Evolutionary conservation across 1,284 basidiomycete species (phyloP), one percentile per base, ranked within the genome.

Genomic region (Sphagnurus paluster): DNA sequence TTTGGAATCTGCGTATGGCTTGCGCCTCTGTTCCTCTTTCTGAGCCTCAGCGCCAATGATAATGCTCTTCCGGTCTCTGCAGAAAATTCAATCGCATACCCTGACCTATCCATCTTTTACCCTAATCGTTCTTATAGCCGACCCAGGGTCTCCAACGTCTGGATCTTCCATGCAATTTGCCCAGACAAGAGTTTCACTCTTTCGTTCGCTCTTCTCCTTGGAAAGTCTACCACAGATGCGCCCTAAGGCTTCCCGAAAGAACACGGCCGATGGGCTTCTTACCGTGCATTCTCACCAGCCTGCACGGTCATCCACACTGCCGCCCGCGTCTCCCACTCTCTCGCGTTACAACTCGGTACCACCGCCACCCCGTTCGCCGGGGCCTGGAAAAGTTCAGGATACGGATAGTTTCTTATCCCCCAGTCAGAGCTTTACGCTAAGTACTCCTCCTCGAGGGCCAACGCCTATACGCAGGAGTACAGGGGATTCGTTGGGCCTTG

Each of bases 1-100:
- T 97, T 97, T 61, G 92, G 83, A 1, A 69, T 94, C 20, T 96
- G 92, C 67, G 89, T 98, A 4, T 98, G 94, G 94, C 80, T 93
- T 42, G 83, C 87, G 13, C 93, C 93, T 5, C 67, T 97, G 23
- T 97, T 93, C 68, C 69, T 98, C 19, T 98, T 97, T 74, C 70
- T 97, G 54, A 95, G 92, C 61, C 71, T 98, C 46, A 95, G 91
- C 56, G 94, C 94, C 8, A 97, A 96, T 56, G 95, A 98, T 63
- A 92, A 97, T 59, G 90, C 93, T 2, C 76, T 98, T 10, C 95
- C 94, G 1, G 74, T 73, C 21, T 72, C 77, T 11, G 51, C 68
- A 30, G 66, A 79, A 78, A 59, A 46, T 57, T 24, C 9, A 5
- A 2, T 7, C 21, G n/a, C 8, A 2, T 7, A 11, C 4, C 16